Evolutionary conservation across 495 filamentous ascomycete genomes (phyloP).

Genomic region (Penicillium cosmopolitanum): DNA sequence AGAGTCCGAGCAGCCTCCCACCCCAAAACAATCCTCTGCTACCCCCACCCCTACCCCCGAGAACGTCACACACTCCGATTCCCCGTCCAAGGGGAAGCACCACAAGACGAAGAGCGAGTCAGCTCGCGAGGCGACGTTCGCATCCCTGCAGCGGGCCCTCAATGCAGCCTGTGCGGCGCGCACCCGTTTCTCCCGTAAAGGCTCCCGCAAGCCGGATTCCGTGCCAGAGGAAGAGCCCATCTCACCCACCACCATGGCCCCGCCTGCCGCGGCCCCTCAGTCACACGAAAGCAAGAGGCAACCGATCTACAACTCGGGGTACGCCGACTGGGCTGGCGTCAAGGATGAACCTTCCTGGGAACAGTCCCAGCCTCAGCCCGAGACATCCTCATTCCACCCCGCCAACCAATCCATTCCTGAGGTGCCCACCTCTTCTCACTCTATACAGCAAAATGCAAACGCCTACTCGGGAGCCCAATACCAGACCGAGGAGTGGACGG

Average conservation of each 20-base stretch:
- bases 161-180: conserved; percentile 49
- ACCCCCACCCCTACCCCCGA: conserved; percentile 25
- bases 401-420: conserved; percentile 31
- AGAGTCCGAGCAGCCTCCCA: conserved; percentile 34
- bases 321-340: conserved; percentile 38
- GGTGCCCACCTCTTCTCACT: conserved; percentile 22
- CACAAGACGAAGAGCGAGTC: conserved; percentile 49
- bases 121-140: conserved; percentile 48
- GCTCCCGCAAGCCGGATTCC: conserved; percentile 24
- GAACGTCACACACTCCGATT: conserved; percentile 28
- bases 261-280: conserved; percentile 21
- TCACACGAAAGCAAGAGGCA: conserved; percentile 22
- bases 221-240: conserved; percentile 26
- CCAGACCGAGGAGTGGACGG: conserved; percentile 36
- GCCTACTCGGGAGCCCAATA: conserved; percentile 26
- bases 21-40: conserved; percentile 36
- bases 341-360: conserved; percentile 42
- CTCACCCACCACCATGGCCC: conserved; percentile 40
- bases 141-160: conserved; percentile 49
- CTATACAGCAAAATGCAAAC: conserved; percentile 21
- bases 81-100: conserved; percentile 32
- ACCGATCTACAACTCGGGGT: conserved; percentile 25
- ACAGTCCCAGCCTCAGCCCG: conserved; percentile 32
- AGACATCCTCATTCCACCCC: conserved; percentile 22
- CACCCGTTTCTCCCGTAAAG: conserved; percentile 35